Base-by-base conservation (phyloP, 2,329 filamentous ascomycete genomes). In the Fusarium lyarnte region DNA sequence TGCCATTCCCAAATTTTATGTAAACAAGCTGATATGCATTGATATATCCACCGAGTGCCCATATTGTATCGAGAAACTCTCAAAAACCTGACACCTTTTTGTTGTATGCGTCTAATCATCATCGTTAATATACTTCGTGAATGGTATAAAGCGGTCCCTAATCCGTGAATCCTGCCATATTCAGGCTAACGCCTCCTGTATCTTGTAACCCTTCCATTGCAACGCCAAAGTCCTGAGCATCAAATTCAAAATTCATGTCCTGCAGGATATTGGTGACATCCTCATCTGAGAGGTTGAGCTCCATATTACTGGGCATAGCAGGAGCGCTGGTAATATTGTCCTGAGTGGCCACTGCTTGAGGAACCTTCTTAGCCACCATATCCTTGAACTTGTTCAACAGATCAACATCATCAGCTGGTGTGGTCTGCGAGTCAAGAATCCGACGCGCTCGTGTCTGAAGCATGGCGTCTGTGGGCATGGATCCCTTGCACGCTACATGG, bases 351-450 rank as follows among this genome's bases (percentile, higher is more conserved):
- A 62, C 47, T 21, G 67, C 69, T 11, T 70, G 61, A 16, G 78
- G 70, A 19, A 79, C 49, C 60, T 79, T 81, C 42, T 77, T 74
- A 41, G 74, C 70, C 71, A 88, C 80, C 74, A 85, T 81, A 3
- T 79, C 78, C 79, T 85, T 87, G 80, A 91, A 91, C 76, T 87
- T 88, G 27, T 78, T 82, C 57, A 91, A 78, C 23, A 91, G 78
- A 5, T 83, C 80, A 1, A 78, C 72, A 72, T 91, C 87, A 51
- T 91, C 89, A 1, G 87, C 88, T 11, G 88, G 80, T 3, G 89
- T 90, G 9, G 74, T 76, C 8, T 82, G 76, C 35, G 83, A 78
- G 6, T 83, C 81, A 58, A 88, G 75, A 47, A 91, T 86, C 53
- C 85, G 81, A 54, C 85, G 79, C 5, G 85, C 89, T 59, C 84